These are phyloP conservation scores for Kwoniella europaea DNA, from an alignment of 768 basidiomycete genomes.

Conservation along the genomic window DNA sequence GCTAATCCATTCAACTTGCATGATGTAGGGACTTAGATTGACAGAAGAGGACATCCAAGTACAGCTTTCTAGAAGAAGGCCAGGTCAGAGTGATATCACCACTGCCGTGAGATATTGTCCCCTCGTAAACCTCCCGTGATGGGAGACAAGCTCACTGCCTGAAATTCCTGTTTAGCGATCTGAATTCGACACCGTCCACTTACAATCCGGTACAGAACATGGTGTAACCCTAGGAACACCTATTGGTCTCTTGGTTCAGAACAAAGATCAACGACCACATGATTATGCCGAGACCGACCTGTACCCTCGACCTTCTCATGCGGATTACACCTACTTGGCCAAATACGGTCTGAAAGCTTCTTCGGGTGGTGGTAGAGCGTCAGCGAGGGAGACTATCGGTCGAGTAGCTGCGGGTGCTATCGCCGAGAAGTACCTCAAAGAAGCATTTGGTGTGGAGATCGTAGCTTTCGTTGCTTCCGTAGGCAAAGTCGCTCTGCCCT, in stretches of 20 bases:
- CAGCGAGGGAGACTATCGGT: conserved; percentile 97
- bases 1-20: conserved; percentile 15
- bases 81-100: conserved; percentile 94
- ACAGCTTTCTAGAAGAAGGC: conserved; percentile 87
- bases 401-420: conserved; percentile 98
- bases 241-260: conserved; percentile 92
- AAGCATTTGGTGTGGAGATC: conserved; percentile 87
- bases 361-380: conserved; percentile 92
- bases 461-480: conserved; percentile 97
- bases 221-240: conserved; percentile 97
- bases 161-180: conserved; percentile 68
- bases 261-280: conserved; percentile 97
- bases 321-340: conserved; percentile 95
- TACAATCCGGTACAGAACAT: conserved; percentile 92
- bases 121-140: neutral
- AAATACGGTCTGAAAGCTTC: conserved; percentile 98
- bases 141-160: neutral
- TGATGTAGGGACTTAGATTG: conserved; percentile 75
- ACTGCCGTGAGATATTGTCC: conserved; percentile 74
- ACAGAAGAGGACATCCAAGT: conserved; percentile 82
- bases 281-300: conserved; percentile 98
- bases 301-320: conserved; percentile 95
- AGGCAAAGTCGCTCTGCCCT: conserved; percentile 81
- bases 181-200: conserved; percentile 89
- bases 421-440: conserved; percentile 90